Evolutionary conservation across 2,329 filamentous ascomycete species (phyloP).

Genomic region (Metarhizium rileyi): DNA sequence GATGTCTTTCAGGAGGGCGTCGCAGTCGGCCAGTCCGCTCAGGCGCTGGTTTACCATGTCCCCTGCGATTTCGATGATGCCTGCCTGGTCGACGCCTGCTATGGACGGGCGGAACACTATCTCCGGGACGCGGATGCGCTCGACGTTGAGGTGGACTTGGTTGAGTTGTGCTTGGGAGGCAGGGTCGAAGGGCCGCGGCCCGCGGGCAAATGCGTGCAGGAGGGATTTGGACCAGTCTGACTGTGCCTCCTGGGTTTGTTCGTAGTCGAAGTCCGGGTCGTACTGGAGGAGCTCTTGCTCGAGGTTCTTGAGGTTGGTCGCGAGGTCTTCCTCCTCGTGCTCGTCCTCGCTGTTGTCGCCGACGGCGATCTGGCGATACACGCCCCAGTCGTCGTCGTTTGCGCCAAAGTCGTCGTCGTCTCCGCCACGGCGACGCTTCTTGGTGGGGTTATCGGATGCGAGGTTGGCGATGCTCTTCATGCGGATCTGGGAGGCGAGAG

Average conservation of each 20-base stretch:
- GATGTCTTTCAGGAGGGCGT: constrained; percentile 70
- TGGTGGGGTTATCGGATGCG: constrained; percentile 75
- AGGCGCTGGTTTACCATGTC: constrained; percentile 84
- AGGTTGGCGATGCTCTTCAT: constrained; percentile 98
- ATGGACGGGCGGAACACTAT: constrained; percentile 89
- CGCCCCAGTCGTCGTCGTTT: constrained; percentile 95
- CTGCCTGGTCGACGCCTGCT: constrained; percentile 86
- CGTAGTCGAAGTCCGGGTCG: constrained; percentile 82
- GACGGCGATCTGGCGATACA: constrained; percentile 86
- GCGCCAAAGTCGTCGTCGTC: constrained; percentile 96
- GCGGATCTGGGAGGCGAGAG: constrained; percentile 86
- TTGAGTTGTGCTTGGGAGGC: constrained; percentile 70
- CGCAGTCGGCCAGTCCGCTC: constrained; percentile 42
- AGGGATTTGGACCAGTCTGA: constrained; percentile 91
- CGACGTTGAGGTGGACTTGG: constrained; percentile 92
- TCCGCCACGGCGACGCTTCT: constrained; percentile 75
- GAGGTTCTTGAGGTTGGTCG: constrained; percentile 60
- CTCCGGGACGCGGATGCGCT: constrained; percentile 89
- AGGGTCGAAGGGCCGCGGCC: constrained; percentile 75
- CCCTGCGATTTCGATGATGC: constrained; percentile 82
- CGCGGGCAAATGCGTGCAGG: constrained; percentile 81
- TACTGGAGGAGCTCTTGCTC: constrained; percentile 79
- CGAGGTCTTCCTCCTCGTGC: constrained; percentile 84
- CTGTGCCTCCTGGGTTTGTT: constrained; percentile 85
- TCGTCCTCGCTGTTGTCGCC: constrained; percentile 77